Evolutionary conservation across 257 asterid genomes (phyloP).

Genomic region (Przewalskia tangutica): DNA sequence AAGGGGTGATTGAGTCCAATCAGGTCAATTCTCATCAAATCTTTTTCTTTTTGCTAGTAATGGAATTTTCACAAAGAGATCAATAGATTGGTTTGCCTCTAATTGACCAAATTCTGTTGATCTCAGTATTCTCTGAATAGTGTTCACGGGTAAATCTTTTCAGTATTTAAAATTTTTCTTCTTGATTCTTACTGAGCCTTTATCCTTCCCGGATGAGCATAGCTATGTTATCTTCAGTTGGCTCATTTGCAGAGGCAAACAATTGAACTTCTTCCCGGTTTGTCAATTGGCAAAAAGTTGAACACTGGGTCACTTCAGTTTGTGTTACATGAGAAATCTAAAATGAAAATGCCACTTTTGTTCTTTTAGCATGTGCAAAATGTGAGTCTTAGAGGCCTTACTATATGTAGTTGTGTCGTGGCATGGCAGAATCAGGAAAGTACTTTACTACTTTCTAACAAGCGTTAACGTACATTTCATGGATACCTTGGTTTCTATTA

Average conservation of each 20-base stretch:
- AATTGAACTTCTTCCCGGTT: not conserved
- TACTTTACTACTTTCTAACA: not conserved
- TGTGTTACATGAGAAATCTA: not conserved
- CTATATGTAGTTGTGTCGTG: not conserved
- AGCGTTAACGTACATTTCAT: not conserved
- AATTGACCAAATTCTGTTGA: not conserved
- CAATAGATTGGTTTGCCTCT: not conserved
- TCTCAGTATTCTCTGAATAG: not conserved
- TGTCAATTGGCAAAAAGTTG: not conserved
- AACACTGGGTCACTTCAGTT: not conserved
- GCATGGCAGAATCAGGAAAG: not conserved
- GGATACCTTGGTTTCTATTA: not conserved
- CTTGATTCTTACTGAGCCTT: not conserved
- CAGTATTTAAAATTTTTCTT: not conserved
- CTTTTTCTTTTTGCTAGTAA: not conserved
- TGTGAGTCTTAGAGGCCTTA: not conserved
- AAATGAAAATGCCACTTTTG: not conserved
- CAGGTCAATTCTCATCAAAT: constrained; percentile 30
- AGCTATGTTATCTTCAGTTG: not conserved
- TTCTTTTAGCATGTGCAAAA: not conserved
- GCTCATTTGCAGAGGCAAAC: not conserved
- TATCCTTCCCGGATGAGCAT: not conserved
- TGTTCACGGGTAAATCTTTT: not conserved
- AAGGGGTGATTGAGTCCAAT: constrained; percentile 62
- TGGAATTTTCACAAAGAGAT: not conserved